Evolutionary conservation across 768 basidiomycete genomes (phyloP).

Genomic region (Mycena galopus): DNA sequence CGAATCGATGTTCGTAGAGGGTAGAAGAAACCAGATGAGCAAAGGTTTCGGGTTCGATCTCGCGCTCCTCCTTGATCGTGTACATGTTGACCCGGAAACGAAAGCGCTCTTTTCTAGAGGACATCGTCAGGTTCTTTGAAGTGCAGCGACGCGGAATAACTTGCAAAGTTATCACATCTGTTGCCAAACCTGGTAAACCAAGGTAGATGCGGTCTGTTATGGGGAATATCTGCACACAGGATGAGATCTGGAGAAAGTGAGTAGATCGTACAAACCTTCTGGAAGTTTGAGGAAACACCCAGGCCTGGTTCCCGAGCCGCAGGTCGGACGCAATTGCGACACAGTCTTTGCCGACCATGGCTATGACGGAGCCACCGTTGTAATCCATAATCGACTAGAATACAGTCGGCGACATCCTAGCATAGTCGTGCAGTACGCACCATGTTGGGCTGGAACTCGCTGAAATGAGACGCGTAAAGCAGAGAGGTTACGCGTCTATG

Average conservation of each 20-base stretch:
- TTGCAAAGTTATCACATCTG: conserved; percentile 93
- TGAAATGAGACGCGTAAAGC: conserved; percentile 33
- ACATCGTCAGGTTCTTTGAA: conserved; percentile 16
- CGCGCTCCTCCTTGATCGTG: conserved; percentile 98
- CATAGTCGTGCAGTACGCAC: conserved; percentile 42
- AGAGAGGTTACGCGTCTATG: conserved; percentile 60
- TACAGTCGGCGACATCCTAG: conserved; percentile 28
- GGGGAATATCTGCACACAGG: conserved; percentile 82
- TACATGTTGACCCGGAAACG: conserved; percentile 99
- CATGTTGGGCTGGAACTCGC: conserved; percentile 50
- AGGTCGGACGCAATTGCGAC: conserved; percentile 98
- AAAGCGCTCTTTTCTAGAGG: conserved; percentile 84
- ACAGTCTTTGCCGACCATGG: conserved; percentile 99
- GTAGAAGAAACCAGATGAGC: conserved; percentile 96
- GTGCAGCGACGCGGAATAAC: conserved; percentile 39
- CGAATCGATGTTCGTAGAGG: conserved; percentile 95
- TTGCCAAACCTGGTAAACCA: conserved; percentile 92
- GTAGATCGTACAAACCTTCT: conserved; percentile 74
- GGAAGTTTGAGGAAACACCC: conserved; percentile 91
- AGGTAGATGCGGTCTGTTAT: conserved; percentile 93
- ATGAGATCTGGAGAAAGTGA: conserved; percentile 28
- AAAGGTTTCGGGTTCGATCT: conserved; percentile 96
- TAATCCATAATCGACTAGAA: conserved; percentile 90
- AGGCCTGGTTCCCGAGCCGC: conserved; percentile 91
- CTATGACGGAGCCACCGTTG: conserved; percentile 98